Evolutionary conservation across 164 flowering plant genomes (phyloP), one percentile per base, ranked within the genome.

Genomic region (Stephania japonica): DNA sequence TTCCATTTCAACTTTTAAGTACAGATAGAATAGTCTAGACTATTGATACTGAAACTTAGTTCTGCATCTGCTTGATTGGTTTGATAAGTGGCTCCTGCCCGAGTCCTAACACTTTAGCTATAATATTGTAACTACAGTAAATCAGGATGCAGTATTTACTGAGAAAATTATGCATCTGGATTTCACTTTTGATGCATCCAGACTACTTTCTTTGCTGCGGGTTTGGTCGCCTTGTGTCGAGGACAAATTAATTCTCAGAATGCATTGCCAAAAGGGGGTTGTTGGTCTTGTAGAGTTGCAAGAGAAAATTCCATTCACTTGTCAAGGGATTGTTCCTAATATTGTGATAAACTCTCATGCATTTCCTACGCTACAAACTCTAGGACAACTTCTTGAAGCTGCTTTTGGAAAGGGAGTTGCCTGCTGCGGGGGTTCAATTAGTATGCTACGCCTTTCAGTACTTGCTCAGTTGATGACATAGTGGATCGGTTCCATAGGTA

Each of bases 191-290:
- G 23, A 9, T 75, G 43, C 44, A 47, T 42, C 27, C 26, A 38
- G 4, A 2, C 50, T 47, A 16, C 42, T 27, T 68, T 67, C 18
- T 69, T 76, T 49, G 63, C 24, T 84, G 73, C 88, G 93, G 99
- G 90, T 93, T 68, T 90, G 98, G 16, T 80, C 90, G 23, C 98
- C 99, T 27, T 86, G 85, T 73, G 91, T 95, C 64, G 99, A 98
- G 64, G 99, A 95, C 82, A 95, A n/a, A n/a, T n/a, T n/a, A 95
- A 72, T 95, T 95, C 75, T 93, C 99, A 91, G 97, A 77, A 95
- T 95, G 99, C 99, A 95, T 77, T 98, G 98, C 65, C 99, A 95
- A 53, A 93, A 93, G 76, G 99, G 99, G 75, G 99, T 91, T 21
- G 75, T 93, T 32, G 98, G 98, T 10, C 87, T 80, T 74, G 73